Base-by-base conservation (phyloP, 2,329 filamentous ascomycete genomes). In the Tolypocladium pustulatum region DNA sequence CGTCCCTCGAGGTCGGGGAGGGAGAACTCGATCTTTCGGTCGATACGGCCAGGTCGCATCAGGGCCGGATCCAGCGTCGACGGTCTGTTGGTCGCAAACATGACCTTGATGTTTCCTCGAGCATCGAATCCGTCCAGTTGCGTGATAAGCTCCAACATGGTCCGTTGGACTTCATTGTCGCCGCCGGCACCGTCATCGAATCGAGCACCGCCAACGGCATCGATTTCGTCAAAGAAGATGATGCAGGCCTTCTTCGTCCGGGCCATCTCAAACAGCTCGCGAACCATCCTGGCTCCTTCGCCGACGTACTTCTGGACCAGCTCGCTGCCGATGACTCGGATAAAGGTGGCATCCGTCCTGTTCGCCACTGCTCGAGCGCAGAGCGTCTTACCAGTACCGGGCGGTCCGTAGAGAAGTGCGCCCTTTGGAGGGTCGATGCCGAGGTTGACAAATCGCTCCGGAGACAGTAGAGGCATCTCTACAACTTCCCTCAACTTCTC, bases 161-260 rank as follows among this genome's bases (percentile, higher is more conserved):
- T 97, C 78, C 93, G 83, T 76, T 97, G 93, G 8, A 97, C 93
- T 74, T 97, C 93, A 71, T 97, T 97, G 75, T 97, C 93, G 69
- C 93, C 93, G 67, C 93, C 93, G 62, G 93, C 93, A 65, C 93
- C 93, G 67, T 97, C 93, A 69, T 97, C 93, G 71, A 97, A 97
- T 74, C 93, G 90, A 43, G 93, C 93, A 66, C 93, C 93, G 71
- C 93, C 93, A 58, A 97, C 90, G 55, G 93, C 93, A 73, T 97
- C 93, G 62, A 97, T 94, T 78, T 99, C 94, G 73, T 99, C 94
- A 54, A 76, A 76, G 86, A 99, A 99, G 77, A 99, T 99, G 72
- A 99, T 99, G 76, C 94, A 99, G 0, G 94, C 94, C 78, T 99
- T 99, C 84, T 99, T 99, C 59, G 94, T 97, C 67, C 94, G 87